These are phyloP conservation scores for Calonectria pauciramosa DNA, from an alignment of 2,329 filamentous ascomycete genomes.

Conservation along the genomic window DNA sequence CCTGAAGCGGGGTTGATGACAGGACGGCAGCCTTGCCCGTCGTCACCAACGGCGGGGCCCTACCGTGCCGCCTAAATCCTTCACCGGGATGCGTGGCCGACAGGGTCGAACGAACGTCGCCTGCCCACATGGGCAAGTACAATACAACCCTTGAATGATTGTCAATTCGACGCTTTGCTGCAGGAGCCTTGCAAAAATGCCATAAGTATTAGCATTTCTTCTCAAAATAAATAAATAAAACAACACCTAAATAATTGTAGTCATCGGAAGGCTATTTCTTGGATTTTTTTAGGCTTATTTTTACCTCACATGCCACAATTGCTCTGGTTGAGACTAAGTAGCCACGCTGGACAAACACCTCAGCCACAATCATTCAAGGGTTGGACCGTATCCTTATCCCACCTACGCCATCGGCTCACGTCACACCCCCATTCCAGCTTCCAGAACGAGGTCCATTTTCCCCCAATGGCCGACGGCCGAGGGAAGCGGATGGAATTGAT, in stretches of 20 bases:
- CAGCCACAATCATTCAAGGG: too few species aligned
- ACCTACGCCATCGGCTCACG: background rate
- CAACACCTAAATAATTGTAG: too few species aligned
- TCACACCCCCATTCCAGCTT: slow-evolving; percentile 7
- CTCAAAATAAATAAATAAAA: too few species aligned
- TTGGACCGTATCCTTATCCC: background rate
- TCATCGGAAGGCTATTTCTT: too few species aligned
- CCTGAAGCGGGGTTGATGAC: slow-evolving; percentile 6
- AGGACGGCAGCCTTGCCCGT: background rate
- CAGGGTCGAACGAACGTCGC: background rate
- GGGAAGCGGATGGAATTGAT: background rate
- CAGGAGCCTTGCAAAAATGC: too few species aligned
- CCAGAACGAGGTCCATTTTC: slow-evolving; percentile 16
- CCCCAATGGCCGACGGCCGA: background rate
- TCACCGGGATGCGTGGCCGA: background rate
- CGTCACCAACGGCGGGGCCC: background rate
- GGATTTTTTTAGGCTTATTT: too few species aligned
- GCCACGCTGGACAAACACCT: too few species aligned
- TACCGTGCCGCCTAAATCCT: slow-evolving; percentile 13
- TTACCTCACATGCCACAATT: too few species aligned
- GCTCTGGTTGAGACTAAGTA: too few species aligned
- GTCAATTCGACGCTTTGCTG: too few species aligned
- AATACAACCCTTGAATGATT: background rate
- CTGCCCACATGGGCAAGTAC: background rate
- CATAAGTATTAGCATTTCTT: too few species aligned